Base-by-base conservation (phyloP, 805 yeast genomes). In the Citeromyces matritensis region DNA sequence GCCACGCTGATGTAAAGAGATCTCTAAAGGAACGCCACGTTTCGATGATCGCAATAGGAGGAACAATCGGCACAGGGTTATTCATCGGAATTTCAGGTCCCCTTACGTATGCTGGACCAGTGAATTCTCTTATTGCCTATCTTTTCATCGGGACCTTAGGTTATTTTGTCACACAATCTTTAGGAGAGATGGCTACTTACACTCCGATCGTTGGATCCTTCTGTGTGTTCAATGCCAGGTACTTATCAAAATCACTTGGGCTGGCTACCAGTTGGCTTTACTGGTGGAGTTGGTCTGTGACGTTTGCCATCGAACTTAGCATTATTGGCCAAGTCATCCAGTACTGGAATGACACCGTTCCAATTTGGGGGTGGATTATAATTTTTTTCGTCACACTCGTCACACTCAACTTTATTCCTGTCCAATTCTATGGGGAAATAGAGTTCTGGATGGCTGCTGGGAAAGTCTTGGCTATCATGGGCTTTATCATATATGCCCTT, bases 181-280 rank as follows among this genome's bases (percentile, higher is more conserved):
- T 79, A 35, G 86, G 85, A 44, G 88, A 79, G 51, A 75, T 79
- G 86, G 84, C 85, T 31, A 77, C 85, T 7, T 73, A 65, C 40
- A 72, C 78, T 11, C 86, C 86, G 6, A 68, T 74, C 27, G 61
- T 73, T 1, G 74, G 74, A 34, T 73, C 83, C 0, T 75, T 77
- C 52, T 68, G 79, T 21, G 80, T 73, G 29, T 78, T 77, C 47
- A 63, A 75, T n/a, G 60, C 77, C 9, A 58, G 79, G 42, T 78
- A 76, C 58, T 49, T 75, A 21, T 70, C 78, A 4, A 78, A 76
- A n/a, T 69, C 85, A 6, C 49, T 74, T 26, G 88, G 86, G 35
- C 78, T 73, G 27, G 73, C 84, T 21, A 71, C 69, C 36, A 80
- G 81, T 33, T 76, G 78, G 64, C 57, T 69, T 56, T 79, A 78